Conservation (phyloP, 202 grass and related monocot species). For the Setaria italica region DNA sequence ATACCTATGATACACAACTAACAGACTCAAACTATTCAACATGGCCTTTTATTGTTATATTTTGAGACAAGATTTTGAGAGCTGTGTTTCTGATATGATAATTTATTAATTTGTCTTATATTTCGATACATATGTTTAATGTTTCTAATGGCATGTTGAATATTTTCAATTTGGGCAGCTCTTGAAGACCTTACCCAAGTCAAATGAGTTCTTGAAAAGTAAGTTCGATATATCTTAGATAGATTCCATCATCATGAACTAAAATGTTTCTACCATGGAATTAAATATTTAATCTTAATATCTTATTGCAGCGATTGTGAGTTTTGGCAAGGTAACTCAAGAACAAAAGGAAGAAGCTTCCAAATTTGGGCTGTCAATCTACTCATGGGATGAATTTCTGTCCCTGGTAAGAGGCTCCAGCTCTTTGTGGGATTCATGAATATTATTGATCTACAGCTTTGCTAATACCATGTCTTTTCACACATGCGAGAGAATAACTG, state of each 20-base stretch:
- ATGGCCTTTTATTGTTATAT: constrained; percentile 20
- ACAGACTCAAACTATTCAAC: not conserved
- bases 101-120: constrained; percentile 30
- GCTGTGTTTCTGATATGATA: not conserved
- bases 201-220: constrained; percentile 83
- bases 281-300: constrained; percentile 8
- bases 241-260: constrained; percentile 32
- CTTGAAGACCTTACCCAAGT: constrained; percentile 79
- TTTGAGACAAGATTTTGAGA: constrained; percentile 22
- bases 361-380: constrained; percentile 69
- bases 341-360: constrained; percentile 85
- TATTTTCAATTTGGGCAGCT: constrained; percentile 66
- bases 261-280: constrained; percentile 27
- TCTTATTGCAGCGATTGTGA: constrained; percentile 78
- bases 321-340: constrained; percentile 74
- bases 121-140: constrained; percentile 32
- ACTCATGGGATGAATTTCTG: constrained; percentile 86
- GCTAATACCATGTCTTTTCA: constrained; percentile 23
- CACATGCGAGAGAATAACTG: constrained; percentile 8
- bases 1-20: not conserved
- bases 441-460: constrained; percentile 6
- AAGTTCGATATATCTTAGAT: constrained; percentile 53
- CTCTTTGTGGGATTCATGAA: constrained; percentile 11
- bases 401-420: constrained; percentile 62
- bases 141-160: constrained; percentile 19